phyloP scores from a whole-genome alignment of 2,329 filamentous ascomycete genomes.

The Tolypocladium album region DNA sequence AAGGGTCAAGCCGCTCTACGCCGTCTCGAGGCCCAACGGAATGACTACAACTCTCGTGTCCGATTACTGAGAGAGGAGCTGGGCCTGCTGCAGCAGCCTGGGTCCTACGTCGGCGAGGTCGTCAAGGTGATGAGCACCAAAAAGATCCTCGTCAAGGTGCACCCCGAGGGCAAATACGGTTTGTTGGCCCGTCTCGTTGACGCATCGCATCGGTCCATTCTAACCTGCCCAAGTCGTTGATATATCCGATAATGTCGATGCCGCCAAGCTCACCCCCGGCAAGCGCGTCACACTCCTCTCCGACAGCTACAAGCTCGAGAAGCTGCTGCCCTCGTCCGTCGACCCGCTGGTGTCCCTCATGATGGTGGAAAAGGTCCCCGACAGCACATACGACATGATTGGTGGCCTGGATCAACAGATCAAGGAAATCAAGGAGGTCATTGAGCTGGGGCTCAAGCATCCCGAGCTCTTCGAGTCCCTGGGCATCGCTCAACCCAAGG shows the following conservation, averaged over 20 bases:
- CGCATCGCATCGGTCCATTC: neutral
- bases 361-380: constrained; percentile 99
- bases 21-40: constrained; percentile 91
- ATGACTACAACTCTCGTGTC: constrained; percentile 98
- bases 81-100: constrained; percentile 89
- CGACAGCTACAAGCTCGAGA: constrained; percentile 97
- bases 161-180: constrained; percentile 99
- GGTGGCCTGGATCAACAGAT: constrained; percentile 97
- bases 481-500: constrained; percentile 96
- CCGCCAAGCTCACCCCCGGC: constrained; percentile 88
- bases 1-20: constrained; percentile 94
- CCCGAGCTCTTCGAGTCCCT: constrained; percentile 98
- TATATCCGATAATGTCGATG: constrained; percentile 86
- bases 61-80: constrained; percentile 91
- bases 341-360: constrained; percentile 97
- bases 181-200: constrained; percentile 19
- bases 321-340: constrained; percentile 95
- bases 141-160: constrained; percentile 97
- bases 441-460: constrained; percentile 96
- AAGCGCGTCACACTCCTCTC: constrained; percentile 95
- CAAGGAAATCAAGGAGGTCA: constrained; percentile 99
- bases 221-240: constrained; percentile 65
- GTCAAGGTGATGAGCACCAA: constrained; percentile 99
- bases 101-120: constrained; percentile 98
- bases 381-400: constrained; percentile 99